A percentile compares a stretch with the other conserved stretches of the same genome.
phyloP scores from a whole-genome alignment of 352 stramenopile genomes.

The Phytopythium ostracodes region DNA sequence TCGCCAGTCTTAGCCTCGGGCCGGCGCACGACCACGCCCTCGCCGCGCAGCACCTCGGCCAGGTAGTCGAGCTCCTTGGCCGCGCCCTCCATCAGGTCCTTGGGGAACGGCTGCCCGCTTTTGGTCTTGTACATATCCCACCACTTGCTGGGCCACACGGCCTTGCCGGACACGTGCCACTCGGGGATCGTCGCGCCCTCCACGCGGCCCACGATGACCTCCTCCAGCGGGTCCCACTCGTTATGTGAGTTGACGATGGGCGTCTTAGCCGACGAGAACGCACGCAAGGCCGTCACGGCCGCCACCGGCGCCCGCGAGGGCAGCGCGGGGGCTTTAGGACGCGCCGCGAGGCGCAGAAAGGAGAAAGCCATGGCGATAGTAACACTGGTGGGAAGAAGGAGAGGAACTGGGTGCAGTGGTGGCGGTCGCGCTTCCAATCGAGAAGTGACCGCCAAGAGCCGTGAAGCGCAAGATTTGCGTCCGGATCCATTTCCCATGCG shows the following conservation, averaged over 20 bases:
- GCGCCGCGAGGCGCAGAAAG: not conserved
- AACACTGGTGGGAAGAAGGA: not conserved
- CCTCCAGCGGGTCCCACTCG: constrained; percentile 88
- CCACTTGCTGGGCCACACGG: constrained; percentile 85
- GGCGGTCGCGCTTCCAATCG: not conserved
- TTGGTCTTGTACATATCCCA: constrained; percentile 91
- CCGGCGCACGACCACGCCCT: constrained; percentile 81
- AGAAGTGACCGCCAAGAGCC: not conserved
- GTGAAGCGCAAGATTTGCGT: not conserved
- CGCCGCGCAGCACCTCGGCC: constrained; percentile 72
- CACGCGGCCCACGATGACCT: constrained; percentile 88
- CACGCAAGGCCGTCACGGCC: not conserved
- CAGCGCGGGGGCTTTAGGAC: constrained; percentile 1
- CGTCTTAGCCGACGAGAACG: constrained; percentile 24
- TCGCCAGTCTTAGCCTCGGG: constrained; percentile 60
- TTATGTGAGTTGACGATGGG: constrained; percentile 89
- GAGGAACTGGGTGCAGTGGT: not conserved
- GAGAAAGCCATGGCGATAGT: constrained; percentile 2
- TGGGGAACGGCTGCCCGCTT: constrained; percentile 71
- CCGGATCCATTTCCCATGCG: not conserved
- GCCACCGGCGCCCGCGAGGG: not conserved
- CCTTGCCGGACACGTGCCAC: constrained; percentile 88
- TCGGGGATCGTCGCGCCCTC: constrained; percentile 89
- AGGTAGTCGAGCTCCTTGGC: constrained; percentile 86
- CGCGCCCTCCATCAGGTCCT: constrained; percentile 68